Evolutionary conservation across 257 asterid genomes (phyloP), one percentile per base, ranked within the genome.

Genomic region (Capsicum rhomboideum): DNA sequence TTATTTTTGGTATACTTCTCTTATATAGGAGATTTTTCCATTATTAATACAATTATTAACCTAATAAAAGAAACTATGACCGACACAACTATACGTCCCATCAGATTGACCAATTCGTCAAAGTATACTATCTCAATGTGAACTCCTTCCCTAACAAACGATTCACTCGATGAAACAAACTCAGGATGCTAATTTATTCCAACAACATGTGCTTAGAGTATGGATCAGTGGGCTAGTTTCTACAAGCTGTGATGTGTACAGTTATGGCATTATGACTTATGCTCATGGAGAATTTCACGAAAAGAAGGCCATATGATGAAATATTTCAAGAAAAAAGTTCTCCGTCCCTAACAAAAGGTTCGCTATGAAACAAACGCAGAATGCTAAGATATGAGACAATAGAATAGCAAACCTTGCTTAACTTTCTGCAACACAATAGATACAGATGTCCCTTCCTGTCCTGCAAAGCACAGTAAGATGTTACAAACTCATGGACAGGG

Each of bases 361-460:
- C 44, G 26, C 58, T 77, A 26, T 77, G 46, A 77, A 77, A 77
- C 63, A 77, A 50, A 8, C 26, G 26, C n/a, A 75, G 81, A 63
- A 50, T 77, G 46, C 7, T 26, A 49, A 50, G 42, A 49, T 50
- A 77, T 3, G 64, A 42, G 63, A 82, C 79, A 6, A 9, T 18
- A 83, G 54, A 63, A 82, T 67, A 71, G 40, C 83, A 85, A 87
- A 96, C 99, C 99, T 82, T 83, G 93, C 90, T 91, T 95, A 56
- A 95, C 89, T 72, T 88, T 89, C 90, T 90, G 92, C 75, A 98
- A 95, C 84, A 89, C 87, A 31, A 69, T 84, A 12, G 97, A 91
- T 90, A 91, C 50, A 80, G 98, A 91, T 69, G 91, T 90, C 84
- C 99, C 99, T 89, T 97, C 98, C 90, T 91, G 92, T 52, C 99